Evolutionary conservation across 2,329 filamentous ascomycete species (phyloP), one percentile per base, ranked within the genome.

Genomic region (Exserohilum rostratum): DNA sequence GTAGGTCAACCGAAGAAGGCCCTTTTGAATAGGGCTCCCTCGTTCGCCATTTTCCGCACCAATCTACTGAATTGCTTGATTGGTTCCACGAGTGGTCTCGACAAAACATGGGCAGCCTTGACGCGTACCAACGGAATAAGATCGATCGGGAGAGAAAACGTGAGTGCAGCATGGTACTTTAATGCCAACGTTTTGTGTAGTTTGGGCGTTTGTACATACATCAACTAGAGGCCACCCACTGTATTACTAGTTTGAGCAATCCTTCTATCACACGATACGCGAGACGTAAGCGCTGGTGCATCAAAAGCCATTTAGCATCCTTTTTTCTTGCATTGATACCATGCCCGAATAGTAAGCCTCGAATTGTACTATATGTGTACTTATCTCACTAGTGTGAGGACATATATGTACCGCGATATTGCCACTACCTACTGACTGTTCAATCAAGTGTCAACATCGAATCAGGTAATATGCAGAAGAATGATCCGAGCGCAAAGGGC

Each of bases 341-440:
- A 25, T 25, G 22, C 22, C 22, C 22, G 22, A 25, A 25, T 7
- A 25, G 22, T 25, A 25, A 25, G 22, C 22, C 22, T 25, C 22
- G 22, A 25, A 25, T 5, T 25, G 38, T 43, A 37, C 30, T 2
- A 7, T 50, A 50, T 25, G 38, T 48, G 46, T 11, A 33, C 7
- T 25, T 7, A 33, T 31, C 9, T 17, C 25, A 37, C 30, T 40
- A 7, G 15, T 17, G 20, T 40, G 12, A 39, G 18, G 40, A 13
- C 29, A 20, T 47, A 53, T 46, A 47, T 53, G 29, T 53, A 53
- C 20, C 12, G 37, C 29, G 30, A 22, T 33, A 42, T 42, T 17
- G 27, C 43, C 27, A 51, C 22, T 18, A 11, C 33, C 27, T 38
- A n/a, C 35, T 22, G 5, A 12, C 40, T 30, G n/a, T 39, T 34